Base-by-base conservation (phyloP, 495 filamentous ascomycete species). In the Chaetomidium leptoderma region DNA sequence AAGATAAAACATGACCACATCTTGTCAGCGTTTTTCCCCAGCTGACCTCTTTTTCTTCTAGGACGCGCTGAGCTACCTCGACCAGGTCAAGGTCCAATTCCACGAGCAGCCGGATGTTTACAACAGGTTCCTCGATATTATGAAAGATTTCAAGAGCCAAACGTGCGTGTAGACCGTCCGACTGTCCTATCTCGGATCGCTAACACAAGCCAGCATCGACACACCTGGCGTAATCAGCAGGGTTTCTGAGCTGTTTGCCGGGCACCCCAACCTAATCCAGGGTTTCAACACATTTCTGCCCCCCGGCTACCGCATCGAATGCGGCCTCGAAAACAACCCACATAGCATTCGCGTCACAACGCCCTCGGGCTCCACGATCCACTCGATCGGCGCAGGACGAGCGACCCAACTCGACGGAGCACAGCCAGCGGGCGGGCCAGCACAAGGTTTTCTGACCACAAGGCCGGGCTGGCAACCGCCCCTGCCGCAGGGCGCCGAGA, bases 141-240 rank as follows among this genome's bases (percentile, higher is more conserved):
- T 99, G 95, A 99, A 99, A 71, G 95, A 99, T 60, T 99, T 99
- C 75, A 99, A 99, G 75, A 96, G 91, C 65, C 92, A 96, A 75
- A 89, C 91, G 85, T 93, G 74, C 76, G 89, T 80, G 4, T 13
- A 6, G 2, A 13, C 46, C 3, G 17, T 19, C 45, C 4, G 6
- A 4, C 17, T 50, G 26, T 11, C 3, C 23, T 33, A 17, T 24
- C 11, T 35, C 45, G 24, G 0, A 6, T 24, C 26, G 61, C 52
- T 62, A 53, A 65, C 58, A 50, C 26, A 45, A 40, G 32, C 33
- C 69, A 93, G 89, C 8, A 99, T 99, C 67, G 92, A 99, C 69
- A 99, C 95, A 0, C 95, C 95, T 2, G 95, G 95, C 13, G 95
- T 99, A 8, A 99, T 99, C 63, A 92, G 93, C 63, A 86, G 95